Evolutionary conservation across 2,329 filamentous ascomycete species (phyloP), one percentile per base, ranked within the genome.

Genomic region (Colletotrichum gigasporum): DNA sequence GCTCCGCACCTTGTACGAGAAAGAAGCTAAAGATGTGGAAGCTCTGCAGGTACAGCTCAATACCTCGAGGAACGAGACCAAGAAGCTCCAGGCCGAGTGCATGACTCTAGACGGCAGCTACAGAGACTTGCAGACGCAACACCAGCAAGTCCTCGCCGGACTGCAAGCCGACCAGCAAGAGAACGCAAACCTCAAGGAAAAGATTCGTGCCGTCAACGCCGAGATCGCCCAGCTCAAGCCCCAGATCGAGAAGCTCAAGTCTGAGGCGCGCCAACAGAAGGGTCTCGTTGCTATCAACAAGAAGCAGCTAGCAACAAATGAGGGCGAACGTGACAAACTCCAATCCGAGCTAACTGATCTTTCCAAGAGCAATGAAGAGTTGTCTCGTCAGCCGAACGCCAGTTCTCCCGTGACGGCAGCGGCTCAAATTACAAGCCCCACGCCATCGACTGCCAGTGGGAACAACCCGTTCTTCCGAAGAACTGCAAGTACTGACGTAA

Each of bases 251-350:
- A 98, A 97, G 82, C 85, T 97, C 71, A 94, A 92, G 75, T 93
- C 91, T 11, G 94, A 97, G 71, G 94, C 94, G 24, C 90, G 96
- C 41, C 96, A 98, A 76, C 94, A 98, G 74, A 98, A 97, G 80
- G 96, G 96, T 16, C 84, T 98, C 69, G 95, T 97, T 28, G 94
- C 96, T 42, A 99, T 99, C 80, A 97, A 97, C 81, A 98, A 96
- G 84, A 99, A 99, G 81, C 96, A 99, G 79, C 83, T 98, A 65
- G 88, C 91, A 34, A 97, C 94, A 1, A 93, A 91, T 61, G 96
- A 99, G 77, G 87, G 87, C 48, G 95, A 98, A 76, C 88, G 92
- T 30, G 95, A 98, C 65, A 95, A 93, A 81, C 82, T 97, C 37
- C 94, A 94, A 80, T 81, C 83, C 2, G 95, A 98, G 76, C 90